Evolutionary conservation across 2,329 filamentous ascomycete genomes (phyloP), one percentile per base, ranked within the genome.

Genomic region (Echinosphaeria canescens): DNA sequence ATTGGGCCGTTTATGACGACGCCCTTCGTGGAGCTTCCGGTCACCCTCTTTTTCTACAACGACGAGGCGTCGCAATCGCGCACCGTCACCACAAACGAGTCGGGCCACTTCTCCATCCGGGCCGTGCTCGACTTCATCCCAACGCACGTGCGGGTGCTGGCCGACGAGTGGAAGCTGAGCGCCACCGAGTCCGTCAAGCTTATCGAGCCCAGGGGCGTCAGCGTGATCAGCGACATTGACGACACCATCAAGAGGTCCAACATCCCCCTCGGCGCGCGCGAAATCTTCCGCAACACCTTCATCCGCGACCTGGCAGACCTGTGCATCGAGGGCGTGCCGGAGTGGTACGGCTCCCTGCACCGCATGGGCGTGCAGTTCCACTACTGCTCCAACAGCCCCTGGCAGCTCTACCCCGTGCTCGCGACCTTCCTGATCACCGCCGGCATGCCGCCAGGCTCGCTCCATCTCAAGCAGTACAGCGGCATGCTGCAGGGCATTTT

Each of bases 381-480:
- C 44, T 98, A 98, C 46, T 90, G 92, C 35, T 98, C 88, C n/a
- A 98, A 98, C 48, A 91, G 85, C 27, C 88, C 88, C 1, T 98
- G 90, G 90, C 90, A 98, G 45, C 61, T 98, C 5, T 98, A 80
- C 39, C 88, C 88, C 0, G 69, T 95, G 3, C 54, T 98, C 9
- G 75, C 79, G 5, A 80, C 67, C 28, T 98, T 76, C 44, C 91
- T 95, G 46, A 69, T 72, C 35, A 50, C 75, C 22, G 76, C 78
- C 5, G 76, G 76, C 2, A 53, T 98, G 2, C 88, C 88, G 0
- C 66, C 66, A 1, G 90, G 88, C 0, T 93, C 85, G 0, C 78
- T 95, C 36, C 90, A 98, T 43, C 49, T 98, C 36, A 98, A 98
- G 47, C 81, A 91, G 36, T 98, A 98, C 48, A 80, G 70, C 32